These are phyloP conservation scores for Hanseniaspora valbyensis DNA, from an alignment of 805 yeast species.

Conservation along the genomic window DNA sequence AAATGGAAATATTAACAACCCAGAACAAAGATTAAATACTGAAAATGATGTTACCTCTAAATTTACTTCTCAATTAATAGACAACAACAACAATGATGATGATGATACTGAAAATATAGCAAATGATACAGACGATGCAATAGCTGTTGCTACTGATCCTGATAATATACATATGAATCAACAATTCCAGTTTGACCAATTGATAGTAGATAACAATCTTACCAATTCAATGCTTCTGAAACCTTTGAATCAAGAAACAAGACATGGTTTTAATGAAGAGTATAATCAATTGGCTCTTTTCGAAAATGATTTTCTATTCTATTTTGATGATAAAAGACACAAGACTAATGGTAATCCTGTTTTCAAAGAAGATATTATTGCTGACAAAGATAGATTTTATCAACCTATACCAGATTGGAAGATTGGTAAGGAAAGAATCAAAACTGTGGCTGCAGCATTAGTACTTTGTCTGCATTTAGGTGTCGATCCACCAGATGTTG, in stretches of 20 bases:
- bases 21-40: not conserved
- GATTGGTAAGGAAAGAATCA: slow-evolving; percentile 74
- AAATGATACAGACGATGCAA: not conserved
- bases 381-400: slow-evolving; percentile 38
- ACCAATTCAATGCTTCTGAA: slow-evolving; percentile 28
- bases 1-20: not conserved
- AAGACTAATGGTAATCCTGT: slow-evolving; percentile 78
- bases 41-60: too few relatives aligned
- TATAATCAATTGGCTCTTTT: slow-evolving; percentile 39
- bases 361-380: slow-evolving; percentile 40
- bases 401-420: slow-evolving; percentile 86
- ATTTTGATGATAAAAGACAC: slow-evolving; percentile 86
- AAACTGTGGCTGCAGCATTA: slow-evolving; percentile 86
- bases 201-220: not conserved
- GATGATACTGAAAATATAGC: too few relatives aligned
- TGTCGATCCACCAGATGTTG: slow-evolving; percentile 93
- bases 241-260: slow-evolving; percentile 44
- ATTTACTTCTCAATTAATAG: too few relatives aligned
- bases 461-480: slow-evolving; percentile 85
- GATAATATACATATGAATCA: not conserved
- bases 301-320: slow-evolving; percentile 62
- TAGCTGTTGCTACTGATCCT: not conserved
- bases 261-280: slow-evolving; percentile 62
- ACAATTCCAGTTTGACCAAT: not conserved
- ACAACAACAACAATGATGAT: too few relatives aligned